Conservation (phyloP, 805 yeast species). For the Teunomyces kruisii region DNA sequence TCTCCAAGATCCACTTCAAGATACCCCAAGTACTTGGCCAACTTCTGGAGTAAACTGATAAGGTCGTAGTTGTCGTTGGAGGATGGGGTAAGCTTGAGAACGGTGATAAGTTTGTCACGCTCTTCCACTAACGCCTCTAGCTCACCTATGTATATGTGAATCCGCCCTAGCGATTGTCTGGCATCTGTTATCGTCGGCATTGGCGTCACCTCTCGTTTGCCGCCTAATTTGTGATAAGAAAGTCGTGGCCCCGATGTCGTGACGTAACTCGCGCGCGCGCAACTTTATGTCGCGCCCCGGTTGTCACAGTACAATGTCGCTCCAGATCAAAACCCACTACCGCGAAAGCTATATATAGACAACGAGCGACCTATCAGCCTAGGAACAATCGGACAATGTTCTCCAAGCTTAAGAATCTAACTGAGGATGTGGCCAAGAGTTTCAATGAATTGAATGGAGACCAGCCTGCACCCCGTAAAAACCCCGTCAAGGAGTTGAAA, state of each 20-base stretch:
- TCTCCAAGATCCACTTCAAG: constrained; percentile 27
- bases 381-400: constrained; percentile 26
- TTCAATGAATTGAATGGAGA: constrained; percentile 36
- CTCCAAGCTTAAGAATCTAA: constrained; percentile 40
- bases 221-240: background rate
- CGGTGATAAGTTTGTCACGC: constrained; percentile 25
- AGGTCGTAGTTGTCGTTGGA: constrained; percentile 39
- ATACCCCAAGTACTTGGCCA: constrained; percentile 26
- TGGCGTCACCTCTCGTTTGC: background rate
- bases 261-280: background rate
- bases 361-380: background rate
- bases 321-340: background rate
- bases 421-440: constrained; percentile 47
- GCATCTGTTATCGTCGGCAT: constrained; percentile 18
- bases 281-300: background rate
- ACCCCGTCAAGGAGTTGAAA: constrained; percentile 29
- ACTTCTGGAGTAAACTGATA: constrained; percentile 26
- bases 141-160: constrained; percentile 22
- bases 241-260: constrained; percentile 2
- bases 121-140: constrained; percentile 33
- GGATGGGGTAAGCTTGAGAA: constrained; percentile 37
- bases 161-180: constrained; percentile 17
- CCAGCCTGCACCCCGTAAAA: constrained; percentile 17
- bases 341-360: background rate
- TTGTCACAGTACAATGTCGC: no score